Base-by-base conservation (phyloP, 495 filamentous ascomycete genomes). In the Oidiodendron maius region DNA sequence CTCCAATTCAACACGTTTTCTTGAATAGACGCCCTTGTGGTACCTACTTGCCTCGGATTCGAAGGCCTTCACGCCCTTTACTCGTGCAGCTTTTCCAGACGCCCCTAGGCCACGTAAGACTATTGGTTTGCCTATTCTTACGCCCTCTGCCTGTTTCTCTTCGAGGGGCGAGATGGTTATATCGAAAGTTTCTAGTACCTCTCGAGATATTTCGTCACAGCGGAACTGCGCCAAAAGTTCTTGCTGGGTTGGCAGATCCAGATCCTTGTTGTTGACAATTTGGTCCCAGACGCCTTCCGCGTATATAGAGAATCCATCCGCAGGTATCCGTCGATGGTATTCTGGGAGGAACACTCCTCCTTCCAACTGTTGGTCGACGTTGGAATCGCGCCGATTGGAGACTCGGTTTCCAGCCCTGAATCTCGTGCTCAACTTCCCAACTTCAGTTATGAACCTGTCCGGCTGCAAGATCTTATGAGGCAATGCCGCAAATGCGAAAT, bases 391-490 rank as follows among this genome's bases (percentile, higher is more conserved):
- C 65, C 71, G 57, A 69, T 83, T 57, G 52, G 85, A 78, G 16
- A 80, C 79, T 26, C 74, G 64, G 60, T 86, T 85, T 6, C 88
- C 90, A 52, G 87, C 77, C 21, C 84, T 74, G 65, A 98, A 98
- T 22, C 93, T 78, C 21, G 77, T 76, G 15, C 87, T 81, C 10
- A 98, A 76, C 56, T 83, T 88, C 55, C 82, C 77, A 3, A 89
- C 81, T 58, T 95, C 91, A 15, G 76, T 63, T 18, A 86, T 71
- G 59, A 98, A 98, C 61, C 87, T 84, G n/a, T 96, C 89, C 6
- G 90, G 89, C 60, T 97, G 91, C 46, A 96, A 79, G 35, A 95
- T 86, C 71, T 98, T 98, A 68, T 98, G 93, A 16, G 93, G 94
- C 17, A 98, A 76, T 6, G 93, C 88, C 41, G 89, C 87, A 59